Percentiles rank a stretch among this genome's conserved stretches.
Evolutionary conservation across 176 grass and related monocot genomes (phyloP).

Genomic region (Ananas comosus): DNA sequence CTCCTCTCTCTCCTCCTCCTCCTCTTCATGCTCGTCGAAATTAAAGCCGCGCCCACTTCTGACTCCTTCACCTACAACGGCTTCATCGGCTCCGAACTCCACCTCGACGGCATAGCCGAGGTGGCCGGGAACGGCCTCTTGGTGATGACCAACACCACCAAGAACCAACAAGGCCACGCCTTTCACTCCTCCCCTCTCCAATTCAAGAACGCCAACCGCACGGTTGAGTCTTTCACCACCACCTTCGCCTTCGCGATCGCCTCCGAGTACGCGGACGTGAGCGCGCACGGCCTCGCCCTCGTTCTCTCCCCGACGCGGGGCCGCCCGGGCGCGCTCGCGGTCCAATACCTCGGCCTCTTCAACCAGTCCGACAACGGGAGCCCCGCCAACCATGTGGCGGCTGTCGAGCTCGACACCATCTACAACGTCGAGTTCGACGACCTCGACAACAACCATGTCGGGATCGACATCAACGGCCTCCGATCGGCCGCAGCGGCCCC

Average conservation of each 20-base stretch:
- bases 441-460: constrained; percentile 30
- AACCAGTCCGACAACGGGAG: constrained; percentile 11
- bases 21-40: not conserved
- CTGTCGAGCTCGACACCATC: constrained; percentile 31
- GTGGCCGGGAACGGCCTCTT: constrained; percentile 36
- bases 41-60: not conserved
- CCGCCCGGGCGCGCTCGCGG: constrained; percentile 19
- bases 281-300: constrained; percentile 41
- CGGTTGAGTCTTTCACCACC: constrained; percentile 25
- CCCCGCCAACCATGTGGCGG: not conserved
- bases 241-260: constrained; percentile 29
- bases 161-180: constrained; percentile 24
- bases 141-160: constrained; percentile 47
- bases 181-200: constrained; percentile 23
- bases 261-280: constrained; percentile 4
- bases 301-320: constrained; percentile 18
- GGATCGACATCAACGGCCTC: constrained; percentile 15
- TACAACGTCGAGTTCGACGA: constrained; percentile 22
- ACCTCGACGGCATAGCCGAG: constrained; percentile 18
- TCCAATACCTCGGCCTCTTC: constrained; percentile 38
- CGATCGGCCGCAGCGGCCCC: not conserved
- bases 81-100: constrained; percentile 19
- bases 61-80: constrained; percentile 34
- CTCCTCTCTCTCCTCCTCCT: constrained; percentile 3
- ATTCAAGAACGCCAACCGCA: not conserved